Conservation (phyloP, 1,139 yeast species). For the Magnusiomyces clavatus region DNA sequence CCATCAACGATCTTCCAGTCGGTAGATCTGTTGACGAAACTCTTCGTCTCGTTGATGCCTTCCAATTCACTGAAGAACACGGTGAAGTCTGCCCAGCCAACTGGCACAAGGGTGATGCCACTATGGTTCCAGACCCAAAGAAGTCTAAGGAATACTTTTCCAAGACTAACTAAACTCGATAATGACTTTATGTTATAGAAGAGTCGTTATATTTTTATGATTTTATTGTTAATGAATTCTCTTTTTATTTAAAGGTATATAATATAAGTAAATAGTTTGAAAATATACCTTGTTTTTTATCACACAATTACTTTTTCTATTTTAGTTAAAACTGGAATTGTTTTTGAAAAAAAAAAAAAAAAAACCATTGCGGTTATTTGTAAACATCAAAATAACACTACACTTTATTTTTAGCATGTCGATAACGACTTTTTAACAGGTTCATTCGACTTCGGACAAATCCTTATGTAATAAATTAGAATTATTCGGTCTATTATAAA, state of each 20-base stretch:
- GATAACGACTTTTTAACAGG: no score
- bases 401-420: no score
- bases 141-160: slow-evolving; percentile 77
- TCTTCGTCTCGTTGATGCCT: slow-evolving; percentile 93
- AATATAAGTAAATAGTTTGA: not conserved
- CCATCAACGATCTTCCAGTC: slow-evolving; percentile 96
- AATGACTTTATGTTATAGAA: not conserved
- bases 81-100: slow-evolving; percentile 99
- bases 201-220: not conserved
- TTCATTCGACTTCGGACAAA: no score
- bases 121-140: slow-evolving; percentile 82
- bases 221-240: not conserved
- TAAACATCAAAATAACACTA: no score
- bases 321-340: no score
- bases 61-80: slow-evolving; percentile 97
- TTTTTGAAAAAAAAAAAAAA: no score
- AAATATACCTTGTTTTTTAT: no score
- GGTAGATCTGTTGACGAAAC: slow-evolving; percentile 99
- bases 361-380: no score
- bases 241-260: not conserved
- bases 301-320: no score
- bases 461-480: no score
- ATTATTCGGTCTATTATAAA: no score
- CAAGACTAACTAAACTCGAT: slow-evolving; percentile 38
- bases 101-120: slow-evolving; percentile 97